Base-by-base conservation (phyloP, 2,329 filamentous ascomycete genomes). In the Fusarium virguliforme region DNA sequence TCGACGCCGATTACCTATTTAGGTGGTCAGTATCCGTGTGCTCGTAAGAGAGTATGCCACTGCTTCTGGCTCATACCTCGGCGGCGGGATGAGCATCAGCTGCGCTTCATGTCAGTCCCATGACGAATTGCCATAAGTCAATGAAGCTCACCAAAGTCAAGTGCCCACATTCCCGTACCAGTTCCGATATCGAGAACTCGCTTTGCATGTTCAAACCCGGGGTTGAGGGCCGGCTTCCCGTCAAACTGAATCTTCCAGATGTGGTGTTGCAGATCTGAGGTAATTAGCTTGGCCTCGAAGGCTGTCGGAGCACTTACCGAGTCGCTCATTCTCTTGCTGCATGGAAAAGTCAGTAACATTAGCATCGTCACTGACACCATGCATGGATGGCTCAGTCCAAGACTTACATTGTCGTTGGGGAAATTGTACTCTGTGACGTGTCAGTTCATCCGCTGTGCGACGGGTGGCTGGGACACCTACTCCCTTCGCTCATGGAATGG, bases 151-250 rank as follows among this genome's bases (percentile, higher is more conserved):
- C 69, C 75, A 48, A 73, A 77, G 18, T 76, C 74, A 55, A 76
- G 71, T 5, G 74, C 74, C 74, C 75, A 76, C 9, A 76, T 71
- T 6, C 75, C 75, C 1, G 75, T 76, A 5, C 75, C 75, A 0
- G 75, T 77, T 3, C 75, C 75, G 3, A 70, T 62, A 18, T 77
- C 75, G 7, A 77, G 71, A 13, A 76, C 74, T n/a, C 74, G 67
- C 59, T 73, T 73, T 10, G 74, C 72, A 6, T 62, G 51, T 2
- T 65, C 48, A 4, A 30, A n/a, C 1, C 67, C 61, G 6, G 70
- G 68, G 35, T 37, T 69, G 6, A 70, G 53, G 22, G 67, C 67
- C 10, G 64, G 50, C 41, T 70, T 48, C 5, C 67, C 64, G 9
- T 65, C 60, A 37, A 67, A 70, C 34, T 67, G 60, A 35, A 70